phyloP scores from a whole-genome alignment of 2,329 filamentous ascomycete genomes.

The Arachnomyces sp. region DNA sequence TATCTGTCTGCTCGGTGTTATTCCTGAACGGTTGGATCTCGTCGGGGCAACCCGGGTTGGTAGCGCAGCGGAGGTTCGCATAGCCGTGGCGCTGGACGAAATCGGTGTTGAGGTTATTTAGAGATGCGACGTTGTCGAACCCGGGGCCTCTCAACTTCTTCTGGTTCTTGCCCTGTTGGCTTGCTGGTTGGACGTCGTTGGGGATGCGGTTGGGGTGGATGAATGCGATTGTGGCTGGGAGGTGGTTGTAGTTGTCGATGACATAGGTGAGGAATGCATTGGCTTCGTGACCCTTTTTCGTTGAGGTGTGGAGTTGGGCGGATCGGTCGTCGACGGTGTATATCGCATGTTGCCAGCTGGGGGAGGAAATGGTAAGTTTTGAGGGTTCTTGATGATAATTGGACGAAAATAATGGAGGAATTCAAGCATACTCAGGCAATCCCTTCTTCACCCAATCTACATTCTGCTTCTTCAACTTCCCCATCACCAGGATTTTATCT shows the following conservation, averaged over 20 bases:
- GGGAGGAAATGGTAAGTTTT: neutral
- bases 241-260: constrained; percentile 37
- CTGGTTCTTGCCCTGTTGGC: too few relatives aligned
- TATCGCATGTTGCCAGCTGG: constrained; percentile 39
- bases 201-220: constrained; percentile 32
- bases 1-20: constrained; percentile 8
- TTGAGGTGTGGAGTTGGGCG: too few relatives aligned
- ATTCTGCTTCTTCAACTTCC: constrained; percentile 35
- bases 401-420: neutral
- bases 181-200: too few relatives aligned
- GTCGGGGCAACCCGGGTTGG: constrained; percentile 42
- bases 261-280: constrained; percentile 41
- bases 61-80: constrained; percentile 48
- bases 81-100: constrained; percentile 43
- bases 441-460: constrained; percentile 38
- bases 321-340: constrained; percentile 31
- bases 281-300: constrained; percentile 33
- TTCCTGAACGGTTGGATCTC: constrained; percentile 18
- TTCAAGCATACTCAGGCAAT: constrained; percentile 36
- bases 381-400: neutral
- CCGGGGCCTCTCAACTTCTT: constrained; percentile 13
- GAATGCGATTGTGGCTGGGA: constrained; percentile 36
- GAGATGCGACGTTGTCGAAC: constrained; percentile 40
- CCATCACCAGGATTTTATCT: constrained; percentile 39
- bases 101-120: constrained; percentile 38